These are phyloP conservation scores for Afroboletus lepidellus DNA, from an alignment of 1,284 basidiomycete genomes.

Conservation along the genomic window DNA sequence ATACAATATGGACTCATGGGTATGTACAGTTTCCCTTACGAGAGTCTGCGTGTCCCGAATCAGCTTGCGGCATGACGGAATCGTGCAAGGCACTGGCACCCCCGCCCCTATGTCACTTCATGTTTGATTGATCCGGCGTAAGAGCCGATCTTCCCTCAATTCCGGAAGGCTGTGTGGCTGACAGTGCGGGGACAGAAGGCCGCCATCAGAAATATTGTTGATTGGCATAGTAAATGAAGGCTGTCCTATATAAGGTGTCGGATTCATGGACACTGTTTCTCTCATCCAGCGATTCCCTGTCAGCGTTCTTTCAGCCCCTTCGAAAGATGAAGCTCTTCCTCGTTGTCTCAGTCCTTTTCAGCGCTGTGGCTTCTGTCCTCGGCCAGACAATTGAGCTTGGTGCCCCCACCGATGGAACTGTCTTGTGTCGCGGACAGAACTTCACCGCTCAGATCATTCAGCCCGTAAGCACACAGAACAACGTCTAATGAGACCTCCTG, in stretches of 20 bases:
- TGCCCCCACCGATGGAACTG: constrained; percentile 17
- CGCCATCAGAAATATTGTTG: not conserved
- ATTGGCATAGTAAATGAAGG: not conserved
- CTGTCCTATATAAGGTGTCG: not conserved
- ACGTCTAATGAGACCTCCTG: not conserved
- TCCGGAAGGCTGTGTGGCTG: not conserved
- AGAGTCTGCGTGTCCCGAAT: too few relatives aligned
- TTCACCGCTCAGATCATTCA: constrained; percentile 21
- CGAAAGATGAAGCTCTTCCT: constrained; percentile 19
- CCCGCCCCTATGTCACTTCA: not conserved
- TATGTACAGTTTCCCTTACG: too few relatives aligned
- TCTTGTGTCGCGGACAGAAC: constrained; percentile 13
- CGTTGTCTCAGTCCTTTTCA: constrained; percentile 7
- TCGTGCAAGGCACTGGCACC: not conserved
- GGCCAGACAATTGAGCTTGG: constrained; percentile 33
- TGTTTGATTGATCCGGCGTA: not conserved
- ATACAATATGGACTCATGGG: too few relatives aligned
- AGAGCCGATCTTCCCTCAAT: not conserved
- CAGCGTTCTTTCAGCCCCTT: not conserved
- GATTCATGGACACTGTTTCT: not conserved
- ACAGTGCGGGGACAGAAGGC: not conserved
- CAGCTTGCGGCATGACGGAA: not conserved
- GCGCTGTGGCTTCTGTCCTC: constrained; percentile 11
- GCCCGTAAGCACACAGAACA: constrained; percentile 18
- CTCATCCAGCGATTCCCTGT: not conserved